Evolutionary conservation across 192 early-diverging fungal species (phyloP).

Genomic region (Chytriomyces sp.): DNA sequence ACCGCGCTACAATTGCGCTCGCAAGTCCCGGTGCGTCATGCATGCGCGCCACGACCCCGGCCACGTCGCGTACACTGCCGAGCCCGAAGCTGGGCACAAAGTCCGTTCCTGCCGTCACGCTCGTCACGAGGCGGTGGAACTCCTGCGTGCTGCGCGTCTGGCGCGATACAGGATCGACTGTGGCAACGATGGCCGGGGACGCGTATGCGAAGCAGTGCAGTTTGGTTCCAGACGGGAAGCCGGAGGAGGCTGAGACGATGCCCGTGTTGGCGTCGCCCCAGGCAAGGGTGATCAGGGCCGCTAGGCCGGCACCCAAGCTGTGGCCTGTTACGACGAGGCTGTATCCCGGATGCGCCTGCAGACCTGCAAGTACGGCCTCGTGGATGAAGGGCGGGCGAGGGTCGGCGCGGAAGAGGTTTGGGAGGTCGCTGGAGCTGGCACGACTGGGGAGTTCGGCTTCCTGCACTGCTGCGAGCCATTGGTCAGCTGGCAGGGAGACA

Average conservation of each 20-base stretch:
- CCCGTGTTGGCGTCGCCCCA: constrained; percentile 67
- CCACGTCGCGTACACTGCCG: constrained; percentile 74
- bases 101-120: constrained; percentile 81
- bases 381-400: constrained; percentile 60
- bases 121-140: constrained; percentile 62
- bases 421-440: constrained; percentile 34
- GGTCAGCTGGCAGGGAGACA: constrained; percentile 58
- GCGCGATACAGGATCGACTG: not conserved
- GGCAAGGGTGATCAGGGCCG: constrained; percentile 71
- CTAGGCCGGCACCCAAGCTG: constrained; percentile 86
- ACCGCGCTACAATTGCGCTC: not conserved
- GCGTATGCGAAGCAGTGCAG: constrained; percentile 88
- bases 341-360: constrained; percentile 76
- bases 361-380: constrained; percentile 67
- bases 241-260: constrained; percentile 35
- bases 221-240: constrained; percentile 66
- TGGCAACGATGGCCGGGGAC: constrained; percentile 74
- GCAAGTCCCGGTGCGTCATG: constrained; percentile 11
- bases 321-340: constrained; percentile 85
- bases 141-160: not conserved
- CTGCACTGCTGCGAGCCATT: constrained; percentile 32
- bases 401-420: constrained; percentile 4
- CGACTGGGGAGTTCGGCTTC: constrained; percentile 47
- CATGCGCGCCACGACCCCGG: constrained; percentile 57
- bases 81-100: constrained; percentile 76